phyloP scores from a whole-genome alignment of 2,329 filamentous ascomycete genomes.

The Teratosphaeria pseudoeucalypti region DNA sequence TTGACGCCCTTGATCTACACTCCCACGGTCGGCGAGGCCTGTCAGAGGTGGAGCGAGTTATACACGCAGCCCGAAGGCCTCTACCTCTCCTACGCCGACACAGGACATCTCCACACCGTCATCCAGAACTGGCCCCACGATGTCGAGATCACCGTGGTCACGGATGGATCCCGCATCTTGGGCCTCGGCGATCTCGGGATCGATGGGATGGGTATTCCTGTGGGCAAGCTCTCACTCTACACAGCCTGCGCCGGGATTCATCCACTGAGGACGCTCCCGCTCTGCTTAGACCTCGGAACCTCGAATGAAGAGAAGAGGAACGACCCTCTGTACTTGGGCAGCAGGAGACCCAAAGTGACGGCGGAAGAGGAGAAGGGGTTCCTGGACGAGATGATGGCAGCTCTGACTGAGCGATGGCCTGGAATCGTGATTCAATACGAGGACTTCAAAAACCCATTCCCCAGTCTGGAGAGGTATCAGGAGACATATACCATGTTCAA shows the following conservation, averaged over 20 bases:
- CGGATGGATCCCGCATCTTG: slow-evolving; percentile 85
- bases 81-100: slow-evolving; percentile 89
- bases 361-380: slow-evolving; percentile 76
- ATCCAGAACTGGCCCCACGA: slow-evolving; percentile 89
- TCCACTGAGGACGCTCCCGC: slow-evolving; percentile 56
- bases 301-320: slow-evolving; percentile 54
- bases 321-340: slow-evolving; percentile 85
- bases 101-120: slow-evolving; percentile 77
- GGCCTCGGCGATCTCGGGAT: slow-evolving; percentile 92
- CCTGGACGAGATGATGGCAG: slow-evolving; percentile 95
- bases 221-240: slow-evolving; percentile 92
- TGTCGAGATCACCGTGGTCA: slow-evolving; percentile 93
- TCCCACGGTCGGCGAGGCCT: slow-evolving; percentile 88
- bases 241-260: slow-evolving; percentile 91
- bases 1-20: slow-evolving; percentile 80
- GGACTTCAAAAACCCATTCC: slow-evolving; percentile 96
- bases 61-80: slow-evolving; percentile 91
- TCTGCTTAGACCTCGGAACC: slow-evolving; percentile 54
- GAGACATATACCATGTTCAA: slow-evolving; percentile 92
- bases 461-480: slow-evolving; percentile 81
- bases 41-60: slow-evolving; percentile 88
- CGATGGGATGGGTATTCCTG: slow-evolving; percentile 95
- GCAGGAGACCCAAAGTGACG: slow-evolving; percentile 70
- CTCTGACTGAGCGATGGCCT: slow-evolving; percentile 66
- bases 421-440: slow-evolving; percentile 83